Base-by-base conservation (phyloP, 768 basidiomycete genomes). In the Leccinum ochraceum region DNA sequence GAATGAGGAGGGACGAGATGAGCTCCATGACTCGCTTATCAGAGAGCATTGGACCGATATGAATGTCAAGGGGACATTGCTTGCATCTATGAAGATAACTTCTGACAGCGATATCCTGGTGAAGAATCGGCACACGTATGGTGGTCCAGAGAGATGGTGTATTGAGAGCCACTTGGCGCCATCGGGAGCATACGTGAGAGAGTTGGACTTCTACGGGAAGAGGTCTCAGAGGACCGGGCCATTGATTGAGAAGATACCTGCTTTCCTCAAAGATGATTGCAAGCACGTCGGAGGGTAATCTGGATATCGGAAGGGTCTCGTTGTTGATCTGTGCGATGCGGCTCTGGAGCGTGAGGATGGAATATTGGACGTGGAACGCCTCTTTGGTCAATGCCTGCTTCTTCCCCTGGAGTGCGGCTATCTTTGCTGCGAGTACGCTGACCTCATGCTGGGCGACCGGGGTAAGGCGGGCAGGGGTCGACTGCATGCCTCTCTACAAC, bases 91-190 rank as follows among this genome's bases (percentile, higher is more conserved):
- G 61, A 3, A 77, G 58, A 60, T 76, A 76, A 7, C 66, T 57
- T 54, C 60, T 66, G 48, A 77, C 60, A 34, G 71, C 68, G 46
- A 56, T 55, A 13, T 72, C 69, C 26, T 65, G 65, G 63, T 68
- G 72, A 37, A 74, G 68, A 36, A 74, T 68, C n/a, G 71, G 69
- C 34, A 74, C 62, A 53, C 71, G 71, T 55, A 76, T 75, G 36
- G 68, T 61, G 10, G 74, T 72, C 77, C 75, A 77, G n/a, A 78
- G 61, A 26, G 74, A 72, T 6, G 77, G 77, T 10, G 69, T 65
- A 53, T 59, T 61, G 46, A 78, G 70, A 20, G 77, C 72, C 4
- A 77, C 69, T 53, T 67, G 65, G 24, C 76, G 74, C 77, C 77
- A 77, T 48, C 67, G 66, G 34, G 66, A 58, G 37, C 70, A 71